phyloP scores from a whole-genome alignment of 140 eudicot genomes.

The Bidens hawaiensis region DNA sequence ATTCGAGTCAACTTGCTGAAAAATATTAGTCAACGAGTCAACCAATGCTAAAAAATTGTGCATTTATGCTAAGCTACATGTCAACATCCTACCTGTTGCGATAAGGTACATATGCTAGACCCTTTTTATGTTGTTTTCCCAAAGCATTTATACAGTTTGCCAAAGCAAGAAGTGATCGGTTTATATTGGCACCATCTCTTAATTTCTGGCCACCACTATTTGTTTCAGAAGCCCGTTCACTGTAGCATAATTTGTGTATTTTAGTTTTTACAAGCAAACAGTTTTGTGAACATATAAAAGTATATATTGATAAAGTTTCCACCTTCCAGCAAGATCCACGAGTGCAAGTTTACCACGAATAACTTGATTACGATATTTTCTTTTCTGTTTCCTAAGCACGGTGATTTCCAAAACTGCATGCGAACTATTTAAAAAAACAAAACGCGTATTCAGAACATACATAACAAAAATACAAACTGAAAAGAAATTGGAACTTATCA shows the following conservation, averaged over 20 bases:
- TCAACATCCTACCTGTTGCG: constrained; percentile 59
- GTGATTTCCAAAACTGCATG: constrained; percentile 93
- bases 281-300: not conserved
- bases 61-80: constrained; percentile 9
- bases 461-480: not conserved
- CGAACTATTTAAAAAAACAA: constrained; percentile 47
- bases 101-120: constrained; percentile 92
- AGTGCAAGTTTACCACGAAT: constrained; percentile 92
- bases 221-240: constrained; percentile 96
- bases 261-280: not conserved
- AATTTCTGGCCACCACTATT: constrained; percentile 80
- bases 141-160: constrained; percentile 95
- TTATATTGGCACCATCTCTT: constrained; percentile 94
- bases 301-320: constrained; percentile 7
- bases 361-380: constrained; percentile 60
- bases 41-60: constrained; percentile 14
- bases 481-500: too few species aligned
- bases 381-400: constrained; percentile 66
- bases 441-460: constrained; percentile 11
- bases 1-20: constrained; percentile 90
- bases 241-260: constrained; percentile 32
- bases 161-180: constrained; percentile 87
- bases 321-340: constrained; percentile 99
- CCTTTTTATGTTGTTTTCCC: constrained; percentile 94
- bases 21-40: constrained; percentile 15